Evolutionary conservation across 306 rosid species (phyloP).

Genomic region (Myrica gale): DNA sequence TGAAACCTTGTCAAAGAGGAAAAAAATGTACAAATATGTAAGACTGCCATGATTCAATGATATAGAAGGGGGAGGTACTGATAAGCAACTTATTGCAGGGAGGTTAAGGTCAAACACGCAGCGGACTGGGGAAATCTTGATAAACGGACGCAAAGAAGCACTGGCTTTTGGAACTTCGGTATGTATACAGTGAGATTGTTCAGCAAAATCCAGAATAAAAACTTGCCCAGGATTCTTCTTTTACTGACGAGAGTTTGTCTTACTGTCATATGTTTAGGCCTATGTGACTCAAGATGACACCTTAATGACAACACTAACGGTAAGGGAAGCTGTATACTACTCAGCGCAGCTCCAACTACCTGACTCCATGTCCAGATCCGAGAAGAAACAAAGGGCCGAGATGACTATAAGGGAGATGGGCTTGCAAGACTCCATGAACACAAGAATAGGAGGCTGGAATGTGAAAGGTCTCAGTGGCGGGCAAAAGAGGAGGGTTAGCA

Average conservation of each 20-base stretch:
- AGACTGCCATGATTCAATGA: no score
- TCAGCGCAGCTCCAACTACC: constrained; percentile 52
- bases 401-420: constrained; percentile 46
- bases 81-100: constrained; percentile 37
- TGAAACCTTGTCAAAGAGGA: no score
- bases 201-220: no score
- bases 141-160: constrained; percentile 54
- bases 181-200: neutral
- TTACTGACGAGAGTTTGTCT: no score
- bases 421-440: constrained; percentile 41
- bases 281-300: constrained; percentile 48
- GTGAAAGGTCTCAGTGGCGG: constrained; percentile 47
- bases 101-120: constrained; percentile 44
- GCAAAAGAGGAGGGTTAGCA: constrained; percentile 27
- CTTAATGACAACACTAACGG: constrained; percentile 37
- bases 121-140: constrained; percentile 46
- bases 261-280: constrained; percentile 17
- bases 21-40: no score
- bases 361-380: constrained; percentile 34
- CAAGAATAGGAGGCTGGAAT: constrained; percentile 52
- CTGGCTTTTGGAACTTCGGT: constrained; percentile 65
- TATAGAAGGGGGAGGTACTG: constrained; percentile 37
- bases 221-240: no score
- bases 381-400: constrained; percentile 44
- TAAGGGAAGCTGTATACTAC: neutral